Evolutionary conservation across 495 filamentous ascomycete genomes (phyloP).

Genomic region (Penicilliopsis zonata): DNA sequence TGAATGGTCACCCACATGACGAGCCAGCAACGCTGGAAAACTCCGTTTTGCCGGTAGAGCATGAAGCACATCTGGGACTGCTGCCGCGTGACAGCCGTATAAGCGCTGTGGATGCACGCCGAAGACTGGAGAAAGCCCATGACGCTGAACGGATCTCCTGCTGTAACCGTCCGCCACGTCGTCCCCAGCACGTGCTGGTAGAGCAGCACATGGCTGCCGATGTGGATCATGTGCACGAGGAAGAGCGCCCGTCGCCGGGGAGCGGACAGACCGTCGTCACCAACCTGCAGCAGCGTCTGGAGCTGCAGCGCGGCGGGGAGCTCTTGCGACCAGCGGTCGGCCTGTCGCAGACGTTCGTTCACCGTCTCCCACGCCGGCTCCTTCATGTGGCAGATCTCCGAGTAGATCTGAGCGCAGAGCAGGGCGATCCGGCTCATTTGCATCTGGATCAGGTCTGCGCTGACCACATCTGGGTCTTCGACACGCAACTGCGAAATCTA

Average conservation of each 20-base stretch:
- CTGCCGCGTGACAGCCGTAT: not conserved
- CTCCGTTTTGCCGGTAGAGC: not conserved
- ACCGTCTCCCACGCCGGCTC: not conserved
- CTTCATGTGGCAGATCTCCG: not conserved
- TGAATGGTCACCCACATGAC: not conserved
- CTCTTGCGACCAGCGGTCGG: not conserved
- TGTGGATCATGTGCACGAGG: slow-evolving; percentile 1
- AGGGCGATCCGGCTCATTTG: not conserved
- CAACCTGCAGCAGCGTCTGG: not conserved
- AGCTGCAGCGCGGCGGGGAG: not conserved
- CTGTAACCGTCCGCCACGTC: not conserved
- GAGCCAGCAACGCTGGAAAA: not conserved
- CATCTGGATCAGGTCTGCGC: not conserved
- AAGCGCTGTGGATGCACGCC: not conserved
- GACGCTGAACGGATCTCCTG: not conserved
- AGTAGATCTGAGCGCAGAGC: not conserved
- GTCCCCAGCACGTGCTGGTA: not conserved
- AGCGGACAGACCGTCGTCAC: not conserved
- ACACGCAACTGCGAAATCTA: no score
- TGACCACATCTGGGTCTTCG: no score
- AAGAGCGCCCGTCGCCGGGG: not conserved
- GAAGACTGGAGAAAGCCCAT: not conserved
- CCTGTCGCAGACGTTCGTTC: not conserved
- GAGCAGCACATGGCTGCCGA: not conserved
- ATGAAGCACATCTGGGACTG: not conserved